phyloP scores from a whole-genome alignment of 805 yeast species.

The Candida germanica region DNA sequence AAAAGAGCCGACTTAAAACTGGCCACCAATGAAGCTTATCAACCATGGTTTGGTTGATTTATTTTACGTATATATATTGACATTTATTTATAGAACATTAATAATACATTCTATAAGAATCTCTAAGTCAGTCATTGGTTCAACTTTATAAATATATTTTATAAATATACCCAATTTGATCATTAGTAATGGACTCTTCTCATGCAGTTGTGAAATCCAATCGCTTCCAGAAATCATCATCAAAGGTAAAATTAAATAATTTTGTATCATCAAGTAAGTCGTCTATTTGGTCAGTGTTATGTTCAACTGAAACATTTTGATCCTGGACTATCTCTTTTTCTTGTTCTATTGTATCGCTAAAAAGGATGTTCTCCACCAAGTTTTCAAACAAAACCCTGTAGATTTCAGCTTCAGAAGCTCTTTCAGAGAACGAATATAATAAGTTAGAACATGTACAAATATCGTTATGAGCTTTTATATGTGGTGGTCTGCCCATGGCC shows the following conservation, averaged over 20 bases:
- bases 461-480: conserved; percentile 17
- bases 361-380: conserved; percentile 16
- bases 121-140: too few species aligned
- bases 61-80: too few species aligned
- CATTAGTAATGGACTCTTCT: background rate
- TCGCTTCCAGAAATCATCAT: conserved; percentile 12
- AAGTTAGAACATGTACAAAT: conserved; percentile 23
- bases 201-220: conserved; percentile 3
- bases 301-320: background rate
- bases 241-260: conserved; percentile 9
- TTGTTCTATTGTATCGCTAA: conserved; percentile 8
- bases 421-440: conserved; percentile 22
- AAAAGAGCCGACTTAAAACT: conserved; percentile 24
- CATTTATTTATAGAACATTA: too few species aligned
- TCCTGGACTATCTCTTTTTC: background rate
- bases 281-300: background rate
- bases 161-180: too few species aligned
- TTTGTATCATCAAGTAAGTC: background rate
- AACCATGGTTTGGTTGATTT: background rate
- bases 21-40: background rate
- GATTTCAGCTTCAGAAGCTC: conserved; percentile 22
- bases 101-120: too few species aligned
- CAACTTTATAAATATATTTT: too few species aligned
- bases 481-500: conserved; percentile 10
- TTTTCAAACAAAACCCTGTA: conserved; percentile 22